Conservation (phyloP, 2,329 filamentous ascomycete genomes). For the Mollisiaceae sp. region DNA sequence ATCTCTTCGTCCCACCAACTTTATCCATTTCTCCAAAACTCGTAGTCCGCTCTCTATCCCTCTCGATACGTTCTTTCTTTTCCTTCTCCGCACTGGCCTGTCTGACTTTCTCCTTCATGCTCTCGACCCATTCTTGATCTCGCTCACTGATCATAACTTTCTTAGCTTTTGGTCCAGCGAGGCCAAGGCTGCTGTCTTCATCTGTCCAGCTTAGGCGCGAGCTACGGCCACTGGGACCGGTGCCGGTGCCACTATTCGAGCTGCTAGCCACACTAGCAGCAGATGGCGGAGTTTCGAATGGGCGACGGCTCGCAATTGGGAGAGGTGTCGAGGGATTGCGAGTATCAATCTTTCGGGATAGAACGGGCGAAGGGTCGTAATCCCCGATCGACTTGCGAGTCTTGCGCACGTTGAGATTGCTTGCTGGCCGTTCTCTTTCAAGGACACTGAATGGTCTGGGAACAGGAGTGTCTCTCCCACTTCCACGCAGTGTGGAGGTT, state of each 20-base stretch:
- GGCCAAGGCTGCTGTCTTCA: slow-evolving; percentile 65
- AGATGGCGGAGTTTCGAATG: slow-evolving; percentile 28
- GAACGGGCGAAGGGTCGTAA: slow-evolving; percentile 2
- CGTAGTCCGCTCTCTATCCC: slow-evolving; percentile 30
- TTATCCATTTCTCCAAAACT: slow-evolving; percentile 73
- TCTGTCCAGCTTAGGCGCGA: slow-evolving; percentile 63
- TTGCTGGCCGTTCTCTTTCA: slow-evolving; percentile 34
- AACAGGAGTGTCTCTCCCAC: slow-evolving; percentile 47
- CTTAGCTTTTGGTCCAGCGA: slow-evolving; percentile 72
- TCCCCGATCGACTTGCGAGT: slow-evolving; percentile 35
- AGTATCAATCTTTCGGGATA: slow-evolving; percentile 12
- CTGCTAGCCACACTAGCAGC: slow-evolving; percentile 16
- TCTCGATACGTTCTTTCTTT: slow-evolving; percentile 45
- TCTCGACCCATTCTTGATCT: slow-evolving; percentile 81
- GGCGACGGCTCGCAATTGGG: slow-evolving; percentile 19
- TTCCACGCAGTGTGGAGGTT: slow-evolving; percentile 34
- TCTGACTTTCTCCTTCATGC: slow-evolving; percentile 79
- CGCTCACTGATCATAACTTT: slow-evolving; percentile 72
- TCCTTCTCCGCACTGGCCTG: slow-evolving; percentile 67
- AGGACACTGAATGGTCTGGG: slow-evolving; percentile 37
- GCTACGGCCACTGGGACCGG: slow-evolving; percentile 25
- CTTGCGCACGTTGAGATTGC: slow-evolving; percentile 39
- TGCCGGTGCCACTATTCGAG: slow-evolving; percentile 11
- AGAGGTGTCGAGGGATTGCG: slow-evolving; percentile 36
- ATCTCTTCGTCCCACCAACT: slow-evolving; percentile 73